Percentiles rank a stretch among this genome's conserved stretches.
Conservation (phyloP, 2,329 filamentous ascomycete genomes). For the Fusarium cyanostomum region DNA sequence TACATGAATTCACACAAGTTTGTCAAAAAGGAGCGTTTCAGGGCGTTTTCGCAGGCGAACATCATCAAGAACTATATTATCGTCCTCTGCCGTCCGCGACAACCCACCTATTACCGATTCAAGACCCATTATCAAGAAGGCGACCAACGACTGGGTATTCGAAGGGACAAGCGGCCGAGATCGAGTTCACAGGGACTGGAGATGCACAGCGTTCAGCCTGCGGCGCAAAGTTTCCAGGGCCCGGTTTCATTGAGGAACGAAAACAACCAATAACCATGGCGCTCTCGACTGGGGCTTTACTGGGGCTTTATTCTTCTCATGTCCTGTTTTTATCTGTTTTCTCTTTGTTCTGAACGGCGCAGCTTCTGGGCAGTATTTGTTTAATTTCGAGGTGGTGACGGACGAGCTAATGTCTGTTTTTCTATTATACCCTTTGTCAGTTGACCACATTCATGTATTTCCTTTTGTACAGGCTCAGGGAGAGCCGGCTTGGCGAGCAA, state of each 20-base stretch:
- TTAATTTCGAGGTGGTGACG: conserved; percentile 29
- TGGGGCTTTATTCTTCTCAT: conserved; percentile 11
- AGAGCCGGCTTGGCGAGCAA: conserved; percentile 19
- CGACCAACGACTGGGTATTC: conserved; percentile 81
- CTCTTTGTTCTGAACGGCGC: conserved; percentile 24
- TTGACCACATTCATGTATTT: conserved; percentile 23
- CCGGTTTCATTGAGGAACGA: conserved; percentile 57
- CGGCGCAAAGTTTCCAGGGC: conserved; percentile 62
- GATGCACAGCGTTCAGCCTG: conserved; percentile 72
- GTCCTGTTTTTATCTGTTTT: conserved; percentile 19
- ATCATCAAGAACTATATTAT: conserved; percentile 80
- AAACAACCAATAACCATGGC: conserved; percentile 33
- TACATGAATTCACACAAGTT: conserved; percentile 98
- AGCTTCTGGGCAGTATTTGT: conserved; percentile 41
- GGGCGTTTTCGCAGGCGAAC: conserved; percentile 85
- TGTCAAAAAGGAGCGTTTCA: conserved; percentile 86
- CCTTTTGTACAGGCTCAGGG: conserved; percentile 25
- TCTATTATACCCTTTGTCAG: conserved; percentile 37
- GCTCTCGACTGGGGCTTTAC: conserved; percentile 1
- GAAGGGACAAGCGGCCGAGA: conserved; percentile 50
- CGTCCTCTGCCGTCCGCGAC: conserved; percentile 83
- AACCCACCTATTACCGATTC: conserved; percentile 90
- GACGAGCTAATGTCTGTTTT: conserved; percentile 38
- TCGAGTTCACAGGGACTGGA: conserved; percentile 76
- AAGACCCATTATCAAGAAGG: conserved; percentile 80